A percentile compares a stretch with the other conserved stretches of the same genome.
phyloP scores from a whole-genome alignment of 805 yeast genomes.

The Nakazawaea laoshanensis region DNA sequence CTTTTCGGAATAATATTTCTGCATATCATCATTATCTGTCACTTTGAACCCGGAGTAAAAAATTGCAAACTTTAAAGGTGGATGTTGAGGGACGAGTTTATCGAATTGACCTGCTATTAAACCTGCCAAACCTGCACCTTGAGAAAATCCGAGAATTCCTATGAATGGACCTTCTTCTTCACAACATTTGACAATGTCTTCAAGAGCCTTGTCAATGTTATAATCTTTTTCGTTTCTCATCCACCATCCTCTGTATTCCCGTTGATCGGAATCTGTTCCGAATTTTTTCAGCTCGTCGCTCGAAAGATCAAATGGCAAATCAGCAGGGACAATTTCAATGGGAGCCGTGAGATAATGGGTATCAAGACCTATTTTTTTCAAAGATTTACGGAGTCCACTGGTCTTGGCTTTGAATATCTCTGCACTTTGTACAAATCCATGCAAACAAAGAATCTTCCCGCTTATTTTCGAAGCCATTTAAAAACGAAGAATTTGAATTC shows the following conservation, averaged over 20 bases:
- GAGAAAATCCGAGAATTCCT: slow-evolving; percentile 88
- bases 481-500: too few relatives aligned
- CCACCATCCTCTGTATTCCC: slow-evolving; percentile 64
- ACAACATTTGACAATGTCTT: slow-evolving; percentile 39
- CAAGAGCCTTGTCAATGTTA: slow-evolving; percentile 31
- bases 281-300: slow-evolving; percentile 40
- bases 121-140: slow-evolving; percentile 87
- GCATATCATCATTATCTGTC: slow-evolving; percentile 17
- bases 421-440: slow-evolving; percentile 86
- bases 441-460: slow-evolving; percentile 70
- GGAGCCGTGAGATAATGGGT: slow-evolving; percentile 81
- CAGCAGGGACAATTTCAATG: slow-evolving; percentile 49
- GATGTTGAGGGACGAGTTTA: slow-evolving; percentile 41
- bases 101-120: slow-evolving; percentile 54
- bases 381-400: slow-evolving; percentile 75
- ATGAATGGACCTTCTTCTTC: slow-evolving; percentile 71
- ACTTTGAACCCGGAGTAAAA: slow-evolving; percentile 57
- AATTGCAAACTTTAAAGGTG: slow-evolving; percentile 58
- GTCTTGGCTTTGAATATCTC: slow-evolving; percentile 81
- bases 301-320: slow-evolving; percentile 59
- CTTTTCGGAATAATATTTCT: slow-evolving; percentile 20
- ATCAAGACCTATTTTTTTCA: slow-evolving; percentile 56
- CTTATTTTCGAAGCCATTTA: slow-evolving; percentile 13
- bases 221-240: slow-evolving; percentile 32
- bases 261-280: slow-evolving; percentile 30